Evolutionary conservation across 345 rosid genomes (phyloP).

Genomic region (Carallia brachiata): DNA sequence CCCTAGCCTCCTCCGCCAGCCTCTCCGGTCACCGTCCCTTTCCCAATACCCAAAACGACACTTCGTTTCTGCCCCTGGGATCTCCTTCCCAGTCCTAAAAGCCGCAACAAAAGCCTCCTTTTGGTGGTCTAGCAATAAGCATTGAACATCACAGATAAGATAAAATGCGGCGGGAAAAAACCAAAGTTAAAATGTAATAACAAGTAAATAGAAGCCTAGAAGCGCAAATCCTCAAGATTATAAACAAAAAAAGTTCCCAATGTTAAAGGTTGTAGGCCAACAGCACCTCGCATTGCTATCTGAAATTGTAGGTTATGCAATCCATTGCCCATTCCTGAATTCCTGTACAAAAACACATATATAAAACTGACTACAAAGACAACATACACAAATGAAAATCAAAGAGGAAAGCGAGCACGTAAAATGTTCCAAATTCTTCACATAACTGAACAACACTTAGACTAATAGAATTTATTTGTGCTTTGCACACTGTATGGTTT

Average conservation of each 20-base stretch:
- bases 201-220: not conserved
- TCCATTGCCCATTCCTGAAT: constrained; percentile 82
- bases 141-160: not conserved
- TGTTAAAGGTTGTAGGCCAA: no score
- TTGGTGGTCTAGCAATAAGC: constrained; percentile 6
- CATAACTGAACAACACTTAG: no score
- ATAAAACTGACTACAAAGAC: constrained; percentile 5
- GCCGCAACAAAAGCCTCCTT: not conserved
- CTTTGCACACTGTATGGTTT: no score
- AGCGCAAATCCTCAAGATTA: not conserved
- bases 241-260: constrained; percentile 8
- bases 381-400: constrained; percentile 4
- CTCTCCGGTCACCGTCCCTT: not conserved
- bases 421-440: not conserved
- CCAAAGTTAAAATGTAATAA: not conserved
- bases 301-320: constrained; percentile 84
- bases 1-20: constrained; percentile 7
- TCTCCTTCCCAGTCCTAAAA: not conserved
- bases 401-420: not conserved
- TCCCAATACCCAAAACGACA: not conserved
- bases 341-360: constrained; percentile 45
- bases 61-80: not conserved
- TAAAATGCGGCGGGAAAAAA: not conserved
- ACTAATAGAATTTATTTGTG: no score
- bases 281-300: constrained; percentile 81